Base-by-base conservation (phyloP, 2,329 filamentous ascomycete genomes). In the Cladosporium velox region DNA sequence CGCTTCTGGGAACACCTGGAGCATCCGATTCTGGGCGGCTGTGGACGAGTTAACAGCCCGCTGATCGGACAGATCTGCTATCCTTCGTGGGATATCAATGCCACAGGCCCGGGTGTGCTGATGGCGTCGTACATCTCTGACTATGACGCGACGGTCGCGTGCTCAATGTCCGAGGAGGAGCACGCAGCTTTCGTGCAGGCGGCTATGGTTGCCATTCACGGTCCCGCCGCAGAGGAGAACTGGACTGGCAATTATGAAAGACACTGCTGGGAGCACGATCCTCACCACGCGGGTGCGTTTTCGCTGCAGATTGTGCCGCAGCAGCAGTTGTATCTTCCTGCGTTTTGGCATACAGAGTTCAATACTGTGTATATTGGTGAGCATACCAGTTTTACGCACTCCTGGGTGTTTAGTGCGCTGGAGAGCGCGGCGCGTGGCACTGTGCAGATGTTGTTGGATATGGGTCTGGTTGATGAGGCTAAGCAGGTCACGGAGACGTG, bases 371-470 rank as follows among this genome's bases (percentile, higher is more conserved):
- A 90, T 67, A 59, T 75, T 1, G 73, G 73, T 1, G 89, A 91
- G 75, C 88, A 91, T 72, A 91, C 89, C 0, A 86, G 84, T 6
- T 90, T 88, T 72, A 92, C 89, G 0, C 89, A 91, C 72, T 88
- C 88, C 1, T 91, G 88, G 88, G 89, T 90, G 60, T 84, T 85
- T 34, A 86, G 84, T 2, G 89, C 89, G 1, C 78, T 91, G 6
- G 89, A 91, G 73, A 88, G 86, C 14, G 88, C 87, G 0, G 85
- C 91, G 1, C 80, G 89, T 1, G 87, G 89, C 0, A 86, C 87
- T 0, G 82, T 87, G 4, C 88, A 91, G 76, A 70, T 91, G 67
- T 76, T 91, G 74, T 78, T 90, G 21, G 84, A 85, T 76, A 77
- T 90, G 72, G 89, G 89, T 0, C 75, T 91, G 54, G 88, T 91